These are phyloP conservation scores for Persicaria tinctoria DNA, from an alignment of 148 eudicot genomes.

Conservation along the genomic window DNA sequence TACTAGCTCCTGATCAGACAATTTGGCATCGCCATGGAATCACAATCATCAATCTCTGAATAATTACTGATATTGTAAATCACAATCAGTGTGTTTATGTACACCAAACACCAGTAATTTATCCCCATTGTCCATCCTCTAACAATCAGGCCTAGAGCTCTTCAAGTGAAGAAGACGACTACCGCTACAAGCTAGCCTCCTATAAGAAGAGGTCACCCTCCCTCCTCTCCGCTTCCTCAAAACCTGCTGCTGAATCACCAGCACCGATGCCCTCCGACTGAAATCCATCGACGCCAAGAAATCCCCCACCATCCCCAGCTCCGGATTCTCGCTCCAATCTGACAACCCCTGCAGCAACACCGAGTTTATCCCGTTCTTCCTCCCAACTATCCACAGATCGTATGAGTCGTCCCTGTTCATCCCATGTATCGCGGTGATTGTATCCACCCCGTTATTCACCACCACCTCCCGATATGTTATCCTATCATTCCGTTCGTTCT, in stretches of 20 bases:
- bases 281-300: constrained; percentile 49
- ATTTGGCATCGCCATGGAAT: too few species aligned
- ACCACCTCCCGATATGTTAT: constrained; percentile 66
- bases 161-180: too few species aligned
- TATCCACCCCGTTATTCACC: constrained; percentile 60
- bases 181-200: too few species aligned
- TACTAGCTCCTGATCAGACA: too few species aligned
- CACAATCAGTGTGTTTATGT: too few species aligned
- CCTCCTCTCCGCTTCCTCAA: constrained; percentile 32
- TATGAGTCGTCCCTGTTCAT: constrained; percentile 25
- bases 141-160: too few species aligned
- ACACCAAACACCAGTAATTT: too few species aligned
- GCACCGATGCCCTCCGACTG: constrained; percentile 41
- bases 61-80: too few species aligned
- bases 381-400: constrained; percentile 82
- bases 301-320: constrained; percentile 73
- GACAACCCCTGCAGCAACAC: constrained; percentile 47
- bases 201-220: too few species aligned
- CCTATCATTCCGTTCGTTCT: constrained; percentile 52
- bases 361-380: constrained; percentile 55
- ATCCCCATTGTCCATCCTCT: too few species aligned
- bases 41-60: too few species aligned
- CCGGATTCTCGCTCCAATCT: constrained; percentile 53
- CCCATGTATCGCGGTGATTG: constrained; percentile 47
- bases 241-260: constrained; percentile 79